phyloP scores from a whole-genome alignment of 1,284 basidiomycete species.

The Phellopilus nigrolimitatus region DNA sequence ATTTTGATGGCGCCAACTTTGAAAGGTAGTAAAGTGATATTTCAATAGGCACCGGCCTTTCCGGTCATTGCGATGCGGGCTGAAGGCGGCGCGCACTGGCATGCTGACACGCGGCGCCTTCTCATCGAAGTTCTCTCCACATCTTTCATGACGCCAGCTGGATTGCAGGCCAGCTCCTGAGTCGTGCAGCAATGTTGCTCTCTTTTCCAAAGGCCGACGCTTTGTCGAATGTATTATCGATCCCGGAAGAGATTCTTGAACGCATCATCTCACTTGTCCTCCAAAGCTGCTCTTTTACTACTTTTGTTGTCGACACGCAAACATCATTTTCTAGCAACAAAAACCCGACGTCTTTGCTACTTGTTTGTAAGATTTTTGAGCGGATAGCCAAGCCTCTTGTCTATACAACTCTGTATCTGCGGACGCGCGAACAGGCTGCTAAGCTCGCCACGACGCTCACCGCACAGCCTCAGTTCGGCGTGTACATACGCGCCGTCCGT shows the following conservation, averaged over 20 bases:
- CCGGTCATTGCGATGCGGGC: too few relatives aligned
- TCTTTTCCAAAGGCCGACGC: not conserved
- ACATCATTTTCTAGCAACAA: conserved; percentile 18
- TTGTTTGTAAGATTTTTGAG: conserved; percentile 44
- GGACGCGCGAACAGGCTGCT: conserved; percentile 33
- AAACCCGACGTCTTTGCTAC: conserved; percentile 37
- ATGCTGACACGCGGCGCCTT: too few relatives aligned
- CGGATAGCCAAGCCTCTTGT: conserved; percentile 49
- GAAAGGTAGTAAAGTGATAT: too few relatives aligned
- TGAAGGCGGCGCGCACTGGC: too few relatives aligned
- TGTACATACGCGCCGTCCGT: conserved; percentile 36
- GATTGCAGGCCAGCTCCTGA: too few relatives aligned
- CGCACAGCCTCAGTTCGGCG: conserved; percentile 33
- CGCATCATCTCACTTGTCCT: conserved; percentile 43
- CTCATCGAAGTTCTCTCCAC: too few relatives aligned
- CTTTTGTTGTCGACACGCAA: conserved; percentile 23
- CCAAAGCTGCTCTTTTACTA: too few relatives aligned
- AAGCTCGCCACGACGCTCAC: conserved; percentile 37
- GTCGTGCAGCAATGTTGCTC: not conserved
- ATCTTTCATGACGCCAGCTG: too few relatives aligned
- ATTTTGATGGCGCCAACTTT: too few relatives aligned
- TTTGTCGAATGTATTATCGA: not conserved
- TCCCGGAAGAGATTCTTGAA: conserved; percentile 55
- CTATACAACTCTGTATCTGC: conserved; percentile 44
- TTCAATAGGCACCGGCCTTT: too few relatives aligned